Evolutionary conservation across 2,329 filamentous ascomycete species (phyloP), one percentile per base, ranked within the genome.

Genomic region (Aspergillus fructus): DNA sequence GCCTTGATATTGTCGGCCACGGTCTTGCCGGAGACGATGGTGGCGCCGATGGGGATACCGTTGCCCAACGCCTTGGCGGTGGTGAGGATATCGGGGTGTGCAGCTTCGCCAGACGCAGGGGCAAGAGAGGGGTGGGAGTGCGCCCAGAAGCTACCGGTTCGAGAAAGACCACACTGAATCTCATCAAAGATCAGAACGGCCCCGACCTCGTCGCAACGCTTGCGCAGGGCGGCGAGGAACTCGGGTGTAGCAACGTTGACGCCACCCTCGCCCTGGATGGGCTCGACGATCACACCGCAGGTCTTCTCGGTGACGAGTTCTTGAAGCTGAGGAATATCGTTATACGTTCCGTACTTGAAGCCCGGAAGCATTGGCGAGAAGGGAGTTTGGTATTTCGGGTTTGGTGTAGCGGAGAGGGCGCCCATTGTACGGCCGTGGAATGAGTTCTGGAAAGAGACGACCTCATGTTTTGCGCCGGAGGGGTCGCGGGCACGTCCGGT

Each of bases 371-470:
- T 97, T 39, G 94, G 94, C 13, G 90, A 82, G 71, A 99, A 99
- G 0, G 94, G 94, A 66, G 88, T 85, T 78, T 99, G 94, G 77
- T 99, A 99, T 76, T 99, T 99, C 17, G 92, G 91, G 78, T 97
- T 99, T 48, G 93, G 94, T 5, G 94, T 99, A 11, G 94, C 94
- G n/a, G 91, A 96, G 45, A 99, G 79, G 57, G 89, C 87, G 51
- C 94, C 94, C 91, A 97, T 96, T 15, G 94, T 97, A 58, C 94
- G 89, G 66, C 94, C 94, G 76, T 99, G 94, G 82, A 99, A 99
- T 40, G 91, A 93, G 67, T 89, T 88, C 67, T 90, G 79, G 81
- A 97, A 99, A 15, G 91, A 96, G 51, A 97, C 90, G 48, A 99
- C 78, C 69, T 97, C 92, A 66, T 85, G 76, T 79, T 97, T 96